Base-by-base conservation (phyloP, 768 basidiomycete genomes). In the Neoboletus magnificus region DNA sequence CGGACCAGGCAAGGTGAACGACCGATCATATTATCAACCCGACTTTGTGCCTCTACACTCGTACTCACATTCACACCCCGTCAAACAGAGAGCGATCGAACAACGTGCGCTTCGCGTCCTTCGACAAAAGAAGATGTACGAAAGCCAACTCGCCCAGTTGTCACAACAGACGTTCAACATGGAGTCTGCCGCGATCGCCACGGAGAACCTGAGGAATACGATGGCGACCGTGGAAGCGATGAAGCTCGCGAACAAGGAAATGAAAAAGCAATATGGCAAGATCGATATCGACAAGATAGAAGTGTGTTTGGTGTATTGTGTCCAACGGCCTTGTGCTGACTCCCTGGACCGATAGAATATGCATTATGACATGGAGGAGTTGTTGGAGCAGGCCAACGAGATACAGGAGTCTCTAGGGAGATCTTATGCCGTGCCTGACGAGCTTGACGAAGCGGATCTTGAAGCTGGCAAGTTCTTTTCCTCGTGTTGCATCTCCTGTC, bases 151-250 rank as follows among this genome's bases (percentile, higher is more conserved):
- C 37, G 80, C 84, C 10, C 93, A 97, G 71, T 80, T 99, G 16
- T 78, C 89, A 29, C 97, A 98, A 69, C 97, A 98, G 71, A 87
- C 91, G 23, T 98, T 93, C 78, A 98, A 99, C 74, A 98, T 98
- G 91, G 95, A 99, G 76, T 93, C 91, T 52, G 89, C 95, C 13
- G 83, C 90, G 15, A 84, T 98, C 65, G 87, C 92, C 10, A 98
- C 96, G n/a, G 97, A 98, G 75, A 98, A 98, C 72, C 73, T 98
- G 65, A 85, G 93, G 60, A 98, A 98, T 70, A 98, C 97, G 65
- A 98, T 99, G 96, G 96, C 93, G 13, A 98, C 97, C 0, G 84
- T 98, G 29, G 93, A 97, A 61, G 97, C 94, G 6, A 98, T 99
- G 94, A 84, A 93, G 69, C 67, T 80, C 18, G 95, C 97, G 18